Conservation (phyloP, 495 filamentous ascomycete species). For the Lindgomyces ingoldianus region DNA sequence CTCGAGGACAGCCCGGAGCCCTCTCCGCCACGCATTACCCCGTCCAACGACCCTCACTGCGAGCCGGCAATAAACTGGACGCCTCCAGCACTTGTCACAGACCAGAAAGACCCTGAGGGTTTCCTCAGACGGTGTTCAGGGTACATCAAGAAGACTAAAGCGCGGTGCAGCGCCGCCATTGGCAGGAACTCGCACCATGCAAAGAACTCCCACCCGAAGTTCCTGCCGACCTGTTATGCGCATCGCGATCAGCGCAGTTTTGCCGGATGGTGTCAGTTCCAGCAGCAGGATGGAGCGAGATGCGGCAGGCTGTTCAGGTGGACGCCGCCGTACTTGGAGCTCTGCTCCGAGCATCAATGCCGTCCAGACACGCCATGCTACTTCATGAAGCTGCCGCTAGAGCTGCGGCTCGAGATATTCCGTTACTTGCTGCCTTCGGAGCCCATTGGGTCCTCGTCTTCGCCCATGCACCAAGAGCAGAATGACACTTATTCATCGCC, state of each 20-base stretch:
- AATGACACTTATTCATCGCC: no score
- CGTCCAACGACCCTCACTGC: not conserved
- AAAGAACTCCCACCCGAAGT: conserved; percentile 8
- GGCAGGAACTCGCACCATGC: conserved; percentile 16
- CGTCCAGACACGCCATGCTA: conserved; percentile 35
- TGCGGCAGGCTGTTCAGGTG: conserved; percentile 34
- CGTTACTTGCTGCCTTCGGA: conserved; percentile 31
- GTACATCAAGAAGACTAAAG: conserved; percentile 28
- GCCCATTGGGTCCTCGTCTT: conserved; percentile 32
- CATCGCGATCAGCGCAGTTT: conserved; percentile 25
- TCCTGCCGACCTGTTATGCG: conserved; percentile 27
- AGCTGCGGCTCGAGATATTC: conserved; percentile 29
- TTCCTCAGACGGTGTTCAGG: conserved; percentile 27
- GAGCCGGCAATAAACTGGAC: not conserved
- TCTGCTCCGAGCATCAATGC: conserved; percentile 30
- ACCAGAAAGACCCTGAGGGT: conserved; percentile 28
- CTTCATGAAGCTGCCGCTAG: conserved; percentile 31
- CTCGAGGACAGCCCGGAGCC: conserved; percentile 30
- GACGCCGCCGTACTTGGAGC: conserved; percentile 30
- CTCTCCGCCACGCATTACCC: not conserved
- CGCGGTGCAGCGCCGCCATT: conserved; percentile 16
- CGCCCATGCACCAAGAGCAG: conserved; percentile 11
- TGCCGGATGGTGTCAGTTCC: conserved; percentile 33
- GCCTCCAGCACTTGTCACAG: not conserved
- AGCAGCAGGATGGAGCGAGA: conserved; percentile 9